These are phyloP conservation scores for Fusarium lateritium DNA, from an alignment of 2,329 filamentous ascomycete genomes.

Conservation along the genomic window DNA sequence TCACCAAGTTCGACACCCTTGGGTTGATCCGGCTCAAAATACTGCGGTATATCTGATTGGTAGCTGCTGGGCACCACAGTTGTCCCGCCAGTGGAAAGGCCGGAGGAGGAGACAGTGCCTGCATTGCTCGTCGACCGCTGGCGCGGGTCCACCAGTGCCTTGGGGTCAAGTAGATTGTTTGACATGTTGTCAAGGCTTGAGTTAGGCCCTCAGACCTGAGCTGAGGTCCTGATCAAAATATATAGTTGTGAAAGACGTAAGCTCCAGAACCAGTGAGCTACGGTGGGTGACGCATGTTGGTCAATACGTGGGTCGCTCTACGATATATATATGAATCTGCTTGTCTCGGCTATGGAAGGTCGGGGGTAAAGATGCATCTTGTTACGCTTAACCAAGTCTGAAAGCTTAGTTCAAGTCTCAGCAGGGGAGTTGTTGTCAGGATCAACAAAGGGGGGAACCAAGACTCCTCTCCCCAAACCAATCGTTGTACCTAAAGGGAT, in stretches of 20 bases:
- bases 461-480: neutral
- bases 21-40: constrained; percentile 2
- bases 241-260: neutral
- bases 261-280: constrained; percentile 5
- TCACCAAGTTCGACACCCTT: neutral
- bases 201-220: neutral
- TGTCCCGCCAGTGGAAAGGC: constrained; percentile 9
- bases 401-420: constrained; percentile 25
- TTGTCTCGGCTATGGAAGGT: neutral
- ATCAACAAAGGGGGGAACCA: constrained; percentile 7
- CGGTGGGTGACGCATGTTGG: constrained; percentile 29
- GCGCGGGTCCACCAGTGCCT: constrained; percentile 31
- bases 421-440: constrained; percentile 15
- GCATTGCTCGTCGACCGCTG: constrained; percentile 37
- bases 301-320: constrained; percentile 22
- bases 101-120: constrained; percentile 21
- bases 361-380: neutral
- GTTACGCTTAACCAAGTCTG: neutral
- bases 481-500: constrained; percentile 6
- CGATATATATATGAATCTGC: constrained; percentile 22
- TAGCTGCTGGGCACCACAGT: constrained; percentile 32
- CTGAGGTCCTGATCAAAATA: neutral
- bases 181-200: constrained; percentile 20
- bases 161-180: constrained; percentile 37
- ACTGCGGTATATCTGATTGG: constrained; percentile 17